phyloP scores from a whole-genome alignment of 1,284 basidiomycete genomes.

The Puccinia novopanici region DNA sequence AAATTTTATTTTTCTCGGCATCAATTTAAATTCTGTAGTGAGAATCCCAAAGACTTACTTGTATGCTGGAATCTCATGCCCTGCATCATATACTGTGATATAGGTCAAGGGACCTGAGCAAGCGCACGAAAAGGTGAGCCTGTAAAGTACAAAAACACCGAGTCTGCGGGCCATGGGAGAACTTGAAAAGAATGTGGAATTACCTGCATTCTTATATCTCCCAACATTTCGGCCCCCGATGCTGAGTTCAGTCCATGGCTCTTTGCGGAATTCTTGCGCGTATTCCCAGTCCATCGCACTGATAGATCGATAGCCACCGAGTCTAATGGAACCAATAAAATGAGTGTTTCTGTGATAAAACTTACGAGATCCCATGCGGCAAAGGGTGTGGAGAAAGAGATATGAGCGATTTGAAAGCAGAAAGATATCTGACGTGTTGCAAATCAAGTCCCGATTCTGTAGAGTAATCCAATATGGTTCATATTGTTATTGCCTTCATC shows the following conservation, averaged over 20 bases:
- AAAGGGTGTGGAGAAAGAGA: not conserved
- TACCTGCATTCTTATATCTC: slow-evolving; percentile 41
- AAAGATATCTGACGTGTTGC: slow-evolving; percentile 35
- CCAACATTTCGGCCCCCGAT: slow-evolving; percentile 31
- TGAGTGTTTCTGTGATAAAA: not conserved
- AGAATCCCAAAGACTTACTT: slow-evolving; percentile 22
- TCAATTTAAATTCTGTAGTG: not conserved
- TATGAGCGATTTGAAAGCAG: not conserved
- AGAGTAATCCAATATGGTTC: not conserved
- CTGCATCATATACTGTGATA: slow-evolving; percentile 35
- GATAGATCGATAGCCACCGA: slow-evolving; percentile 39
- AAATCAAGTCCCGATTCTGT: slow-evolving; percentile 47
- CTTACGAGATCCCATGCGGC: not conserved
- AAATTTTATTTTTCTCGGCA: not conserved
- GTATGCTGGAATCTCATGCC: slow-evolving; percentile 46
- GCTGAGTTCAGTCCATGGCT: slow-evolving; percentile 8
- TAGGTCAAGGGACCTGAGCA: slow-evolving; percentile 41
- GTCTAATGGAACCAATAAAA: not conserved
- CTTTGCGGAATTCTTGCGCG: slow-evolving; percentile 36
- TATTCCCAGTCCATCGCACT: slow-evolving; percentile 45
- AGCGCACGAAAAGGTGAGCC: not conserved
- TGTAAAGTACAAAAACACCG: not conserved
- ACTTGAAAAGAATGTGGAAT: not conserved
- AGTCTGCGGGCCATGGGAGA: not conserved
- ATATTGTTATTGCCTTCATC: not conserved